Percentiles rank a stretch among this genome's conserved stretches.
Evolutionary conservation across 2,329 filamentous ascomycete genomes (phyloP).

Genomic region (Botrytis sinoallii): DNA sequence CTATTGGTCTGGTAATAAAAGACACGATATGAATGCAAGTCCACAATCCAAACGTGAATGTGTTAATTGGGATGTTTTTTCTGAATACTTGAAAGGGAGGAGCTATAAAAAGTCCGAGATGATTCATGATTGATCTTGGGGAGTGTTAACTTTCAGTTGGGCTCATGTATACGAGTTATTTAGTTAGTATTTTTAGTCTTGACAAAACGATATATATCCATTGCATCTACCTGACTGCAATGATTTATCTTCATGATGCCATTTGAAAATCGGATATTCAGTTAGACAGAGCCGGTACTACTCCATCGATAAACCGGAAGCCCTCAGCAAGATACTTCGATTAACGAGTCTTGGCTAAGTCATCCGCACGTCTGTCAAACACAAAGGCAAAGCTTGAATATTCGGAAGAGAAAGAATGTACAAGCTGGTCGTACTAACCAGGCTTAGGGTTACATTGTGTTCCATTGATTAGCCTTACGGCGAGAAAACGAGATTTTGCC

Average conservation of each 20-base stretch:
- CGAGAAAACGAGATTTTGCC: not conserved
- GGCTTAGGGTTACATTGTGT: not conserved
- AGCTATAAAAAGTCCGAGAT: slow-evolving; percentile 8
- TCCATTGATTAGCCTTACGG: not conserved
- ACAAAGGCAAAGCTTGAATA: not conserved
- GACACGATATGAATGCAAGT: slow-evolving; percentile 15
- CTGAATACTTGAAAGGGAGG: slow-evolving; percentile 11
- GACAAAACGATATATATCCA: not conserved
- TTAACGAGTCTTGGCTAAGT: not conserved
- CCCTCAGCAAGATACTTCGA: not conserved
- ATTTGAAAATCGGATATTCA: not conserved
- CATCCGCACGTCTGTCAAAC: slow-evolving; percentile 3
- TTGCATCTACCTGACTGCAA: not conserved
- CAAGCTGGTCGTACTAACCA: not conserved
- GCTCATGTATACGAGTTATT: not conserved
- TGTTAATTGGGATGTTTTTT: slow-evolving; percentile 13
- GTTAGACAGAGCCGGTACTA: not conserved
- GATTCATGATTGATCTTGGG: slow-evolving; percentile 7
- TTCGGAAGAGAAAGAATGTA: not conserved
- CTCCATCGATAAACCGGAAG: not conserved
- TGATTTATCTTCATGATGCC: not conserved
- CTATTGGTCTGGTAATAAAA: slow-evolving; percentile 14
- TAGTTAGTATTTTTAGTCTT: not conserved
- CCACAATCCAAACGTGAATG: slow-evolving; percentile 12
- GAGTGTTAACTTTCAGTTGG: not conserved